Conservation (phyloP, 148 eudicot species). For the Agrostemma githago region DNA sequence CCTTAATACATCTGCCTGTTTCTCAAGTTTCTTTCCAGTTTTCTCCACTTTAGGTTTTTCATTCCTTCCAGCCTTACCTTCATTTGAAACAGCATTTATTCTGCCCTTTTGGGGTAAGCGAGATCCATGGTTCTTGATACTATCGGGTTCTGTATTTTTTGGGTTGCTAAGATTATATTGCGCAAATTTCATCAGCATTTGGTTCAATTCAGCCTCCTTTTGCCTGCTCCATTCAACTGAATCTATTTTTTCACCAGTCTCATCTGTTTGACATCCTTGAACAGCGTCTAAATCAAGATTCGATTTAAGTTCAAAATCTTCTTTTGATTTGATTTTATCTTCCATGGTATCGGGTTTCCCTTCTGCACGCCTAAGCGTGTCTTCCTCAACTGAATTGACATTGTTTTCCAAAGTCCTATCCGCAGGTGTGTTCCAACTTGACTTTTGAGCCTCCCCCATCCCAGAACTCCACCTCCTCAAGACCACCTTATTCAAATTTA, state of each 20-base stretch:
- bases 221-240: constrained; percentile 81
- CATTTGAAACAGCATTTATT: constrained; percentile 23
- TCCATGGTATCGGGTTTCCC: constrained; percentile 27
- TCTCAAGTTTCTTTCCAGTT: constrained; percentile 53
- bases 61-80: constrained; percentile 50
- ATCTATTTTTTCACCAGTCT: constrained; percentile 50
- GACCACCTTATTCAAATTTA: constrained; percentile 57
- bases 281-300: constrained; percentile 31
- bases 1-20: constrained; percentile 39
- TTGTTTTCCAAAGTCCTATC: constrained; percentile 29
- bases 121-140: constrained; percentile 33
- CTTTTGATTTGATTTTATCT: constrained; percentile 30
- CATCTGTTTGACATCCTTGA: constrained; percentile 36
- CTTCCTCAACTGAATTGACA: constrained; percentile 30
- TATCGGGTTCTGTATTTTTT: constrained; percentile 32
- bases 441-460: constrained; percentile 47
- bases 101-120: constrained; percentile 42
- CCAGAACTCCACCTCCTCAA: constrained; percentile 96
- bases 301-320: constrained; percentile 25
- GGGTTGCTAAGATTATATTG: constrained; percentile 49
- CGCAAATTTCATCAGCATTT: constrained; percentile 73
- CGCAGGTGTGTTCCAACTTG: constrained; percentile 32
- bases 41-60: constrained; percentile 44
- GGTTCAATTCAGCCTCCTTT: constrained; percentile 82
- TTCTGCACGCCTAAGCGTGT: constrained; percentile 22